These are phyloP conservation scores for Suhomyces xylopsoci DNA, from an alignment of 805 yeast genomes.

Conservation along the genomic window DNA sequence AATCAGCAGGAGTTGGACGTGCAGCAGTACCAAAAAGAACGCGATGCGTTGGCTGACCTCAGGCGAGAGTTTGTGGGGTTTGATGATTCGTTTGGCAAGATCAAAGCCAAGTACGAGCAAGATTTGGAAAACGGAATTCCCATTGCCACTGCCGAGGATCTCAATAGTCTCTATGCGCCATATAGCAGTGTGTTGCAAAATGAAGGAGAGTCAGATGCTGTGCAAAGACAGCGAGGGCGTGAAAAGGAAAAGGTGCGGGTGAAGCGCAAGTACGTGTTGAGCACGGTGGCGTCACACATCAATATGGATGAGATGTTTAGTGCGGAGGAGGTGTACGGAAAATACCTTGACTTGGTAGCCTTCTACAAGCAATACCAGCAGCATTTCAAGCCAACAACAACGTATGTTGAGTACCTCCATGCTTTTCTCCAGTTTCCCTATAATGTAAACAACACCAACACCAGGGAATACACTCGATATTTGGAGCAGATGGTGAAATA, in stretches of 20 bases:
- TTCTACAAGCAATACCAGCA: conserved; percentile 55
- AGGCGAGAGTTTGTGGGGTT: conserved; percentile 32
- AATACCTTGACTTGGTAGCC: conserved; percentile 53
- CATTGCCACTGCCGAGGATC: conserved; percentile 15
- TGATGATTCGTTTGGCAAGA: conserved; percentile 29
- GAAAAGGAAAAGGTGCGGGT: conserved; percentile 15
- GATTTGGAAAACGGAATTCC: conserved; percentile 6
- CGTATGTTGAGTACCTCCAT: conserved; percentile 52
- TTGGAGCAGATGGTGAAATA: conserved; percentile 47
- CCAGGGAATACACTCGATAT: conserved; percentile 40
- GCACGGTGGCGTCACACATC: conserved; percentile 50
- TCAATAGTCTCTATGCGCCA: conserved; percentile 14
- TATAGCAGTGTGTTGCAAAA: conserved; percentile 20
- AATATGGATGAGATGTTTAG: conserved; percentile 51
- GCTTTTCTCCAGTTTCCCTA: conserved; percentile 39
- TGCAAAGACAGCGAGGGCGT: conserved; percentile 5
- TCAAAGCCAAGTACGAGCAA: conserved; percentile 17
- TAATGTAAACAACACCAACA: not conserved
- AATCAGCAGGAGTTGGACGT: conserved; percentile 1
- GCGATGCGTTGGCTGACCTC: conserved; percentile 17
- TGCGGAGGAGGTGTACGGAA: conserved; percentile 63
- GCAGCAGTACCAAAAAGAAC: conserved; percentile 3
- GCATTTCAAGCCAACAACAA: conserved; percentile 23
- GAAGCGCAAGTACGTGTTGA: conserved; percentile 39
- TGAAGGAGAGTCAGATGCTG: conserved; percentile 9